Evolutionary conservation across 768 basidiomycete species (phyloP).

Genomic region (Russula emetica): DNA sequence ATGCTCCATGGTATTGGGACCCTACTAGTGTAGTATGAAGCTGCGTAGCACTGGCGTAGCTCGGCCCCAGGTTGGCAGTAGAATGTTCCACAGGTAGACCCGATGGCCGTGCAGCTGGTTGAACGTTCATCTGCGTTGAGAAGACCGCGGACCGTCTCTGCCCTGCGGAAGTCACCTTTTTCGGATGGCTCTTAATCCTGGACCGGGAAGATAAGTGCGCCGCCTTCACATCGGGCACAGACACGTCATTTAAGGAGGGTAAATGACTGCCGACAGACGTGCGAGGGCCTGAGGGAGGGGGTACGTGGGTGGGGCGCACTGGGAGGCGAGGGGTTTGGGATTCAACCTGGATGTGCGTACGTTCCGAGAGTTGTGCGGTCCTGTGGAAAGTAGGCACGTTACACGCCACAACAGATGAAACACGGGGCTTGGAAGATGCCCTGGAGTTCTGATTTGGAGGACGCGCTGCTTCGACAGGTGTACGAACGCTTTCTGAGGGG

Average conservation of each 20-base stretch:
- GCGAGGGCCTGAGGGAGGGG: not conserved
- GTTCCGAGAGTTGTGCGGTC: not conserved
- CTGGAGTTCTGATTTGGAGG: not conserved
- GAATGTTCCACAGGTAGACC: not conserved
- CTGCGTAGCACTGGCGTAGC: not conserved
- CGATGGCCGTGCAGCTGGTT: not conserved
- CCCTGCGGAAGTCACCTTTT: not conserved
- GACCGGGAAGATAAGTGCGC: conserved; percentile 2
- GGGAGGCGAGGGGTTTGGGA: not conserved
- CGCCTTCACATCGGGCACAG: not conserved
- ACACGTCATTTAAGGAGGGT: not conserved
- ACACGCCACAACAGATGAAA: not conserved
- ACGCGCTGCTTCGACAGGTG: not conserved
- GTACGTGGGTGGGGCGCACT: not conserved
- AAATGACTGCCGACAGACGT: not conserved
- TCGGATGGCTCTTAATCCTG: conserved; percentile 18
- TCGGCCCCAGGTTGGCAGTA: not conserved
- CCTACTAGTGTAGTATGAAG: not conserved
- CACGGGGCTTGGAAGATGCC: not conserved
- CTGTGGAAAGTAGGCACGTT: not conserved
- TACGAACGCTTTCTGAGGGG: not conserved
- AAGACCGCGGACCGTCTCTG: conserved; percentile 3
- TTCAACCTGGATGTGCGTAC: not conserved
- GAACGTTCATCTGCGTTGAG: not conserved
- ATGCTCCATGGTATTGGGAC: not conserved